phyloP scores from a whole-genome alignment of 129 eudicot genomes.

The Flaveria trinervia region DNA sequence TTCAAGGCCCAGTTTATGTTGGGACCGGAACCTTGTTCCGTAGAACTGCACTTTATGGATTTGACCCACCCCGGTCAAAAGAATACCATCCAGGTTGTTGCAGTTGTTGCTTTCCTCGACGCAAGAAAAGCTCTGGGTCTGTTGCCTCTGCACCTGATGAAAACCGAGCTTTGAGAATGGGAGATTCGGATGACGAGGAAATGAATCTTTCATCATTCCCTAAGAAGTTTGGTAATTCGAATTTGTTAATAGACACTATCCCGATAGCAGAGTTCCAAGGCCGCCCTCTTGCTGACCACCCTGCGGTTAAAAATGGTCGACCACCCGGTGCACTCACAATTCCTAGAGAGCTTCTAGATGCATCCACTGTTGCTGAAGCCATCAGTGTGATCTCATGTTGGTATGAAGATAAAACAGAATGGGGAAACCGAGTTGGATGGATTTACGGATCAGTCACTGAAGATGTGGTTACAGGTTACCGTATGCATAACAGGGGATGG shows the following conservation, averaged over 20 bases:
- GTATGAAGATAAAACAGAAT: conserved; percentile 68
- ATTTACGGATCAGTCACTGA: conserved; percentile 66
- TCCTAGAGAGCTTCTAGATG: conserved; percentile 60
- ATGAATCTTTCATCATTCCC: conserved; percentile 44
- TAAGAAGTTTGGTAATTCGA: conserved; percentile 59
- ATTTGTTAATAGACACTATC: conserved; percentile 51
- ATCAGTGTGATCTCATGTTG: conserved; percentile 61
- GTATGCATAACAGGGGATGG: conserved; percentile 76
- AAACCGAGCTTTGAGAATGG: conserved; percentile 45
- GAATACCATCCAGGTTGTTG: conserved; percentile 48
- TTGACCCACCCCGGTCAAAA: conserved; percentile 59
- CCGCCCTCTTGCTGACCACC: conserved; percentile 67
- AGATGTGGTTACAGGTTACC: conserved; percentile 68
- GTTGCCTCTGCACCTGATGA: conserved; percentile 48
- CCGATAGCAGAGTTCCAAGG: conserved; percentile 68
- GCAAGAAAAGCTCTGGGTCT: conserved; percentile 40
- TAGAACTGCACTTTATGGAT: conserved; percentile 54
- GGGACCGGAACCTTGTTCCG: conserved; percentile 61
- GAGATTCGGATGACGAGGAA: conserved; percentile 50
- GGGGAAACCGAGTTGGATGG: conserved; percentile 72
- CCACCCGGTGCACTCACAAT: conserved; percentile 63
- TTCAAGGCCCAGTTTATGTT: conserved; percentile 62
- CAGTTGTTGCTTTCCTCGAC: conserved; percentile 46
- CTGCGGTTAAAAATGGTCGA: conserved; percentile 59
- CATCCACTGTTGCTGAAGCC: conserved; percentile 66